Evolutionary conservation across 2,329 filamentous ascomycete species (phyloP).

Genomic region (Tolypocladium sp.): DNA sequence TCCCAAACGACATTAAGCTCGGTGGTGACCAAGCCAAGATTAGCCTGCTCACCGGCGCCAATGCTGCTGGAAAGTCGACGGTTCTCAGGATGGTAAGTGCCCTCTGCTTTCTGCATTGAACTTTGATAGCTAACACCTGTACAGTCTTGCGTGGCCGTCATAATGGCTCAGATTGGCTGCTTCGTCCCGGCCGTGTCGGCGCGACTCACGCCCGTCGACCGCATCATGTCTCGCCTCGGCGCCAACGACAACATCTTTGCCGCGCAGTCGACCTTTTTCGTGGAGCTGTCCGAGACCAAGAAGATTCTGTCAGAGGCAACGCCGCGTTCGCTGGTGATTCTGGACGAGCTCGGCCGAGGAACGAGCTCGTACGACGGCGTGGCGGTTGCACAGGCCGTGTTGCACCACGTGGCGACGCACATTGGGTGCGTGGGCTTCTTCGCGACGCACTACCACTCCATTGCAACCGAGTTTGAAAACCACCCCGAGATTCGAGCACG

Average conservation of each 20-base stretch:
- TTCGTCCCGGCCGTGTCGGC: constrained; percentile 80
- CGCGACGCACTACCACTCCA: constrained; percentile 91
- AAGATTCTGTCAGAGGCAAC: constrained; percentile 95
- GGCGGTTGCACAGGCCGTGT: constrained; percentile 88
- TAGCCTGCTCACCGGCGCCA: constrained; percentile 86
- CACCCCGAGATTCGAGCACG: constrained; percentile 83
- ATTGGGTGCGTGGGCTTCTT: constrained; percentile 95
- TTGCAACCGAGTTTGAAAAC: constrained; percentile 80
- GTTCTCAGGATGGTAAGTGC: constrained; percentile 77
- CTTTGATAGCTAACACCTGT: not conserved
- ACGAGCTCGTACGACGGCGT: constrained; percentile 95
- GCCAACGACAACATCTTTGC: constrained; percentile 99
- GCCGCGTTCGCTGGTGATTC: constrained; percentile 85
- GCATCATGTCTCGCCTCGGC: constrained; percentile 96
- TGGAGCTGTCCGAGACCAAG: constrained; percentile 94
- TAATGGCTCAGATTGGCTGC: constrained; percentile 95
- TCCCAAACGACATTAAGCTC: constrained; percentile 85
- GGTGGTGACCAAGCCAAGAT: constrained; percentile 78
- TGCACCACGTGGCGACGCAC: constrained; percentile 92
- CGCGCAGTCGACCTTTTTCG: constrained; percentile 95
- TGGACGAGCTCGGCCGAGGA: constrained; percentile 91
- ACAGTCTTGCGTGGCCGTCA: constrained; percentile 87
- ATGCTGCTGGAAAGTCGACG: constrained; percentile 95
- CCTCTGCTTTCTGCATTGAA: not conserved
- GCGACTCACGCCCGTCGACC: constrained; percentile 79